Percentiles rank a stretch among this genome's conserved stretches.
These are phyloP conservation scores for Leishmania aethiopica DNA, from an alignment of 208 protist genomes.

Conservation along the genomic window DNA sequence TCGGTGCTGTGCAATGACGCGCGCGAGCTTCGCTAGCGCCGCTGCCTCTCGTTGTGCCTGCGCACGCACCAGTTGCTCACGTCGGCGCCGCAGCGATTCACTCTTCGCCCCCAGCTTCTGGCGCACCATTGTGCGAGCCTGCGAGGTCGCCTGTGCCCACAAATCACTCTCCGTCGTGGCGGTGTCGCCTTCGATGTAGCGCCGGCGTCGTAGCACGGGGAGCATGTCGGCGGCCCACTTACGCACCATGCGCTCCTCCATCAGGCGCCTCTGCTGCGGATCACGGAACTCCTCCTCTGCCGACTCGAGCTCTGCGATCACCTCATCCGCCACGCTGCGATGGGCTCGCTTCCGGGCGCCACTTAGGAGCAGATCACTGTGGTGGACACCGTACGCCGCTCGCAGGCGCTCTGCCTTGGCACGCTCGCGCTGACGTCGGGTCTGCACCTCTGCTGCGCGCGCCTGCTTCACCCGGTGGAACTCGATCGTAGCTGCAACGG, in stretches of 20 bases:
- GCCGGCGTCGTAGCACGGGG: constrained; percentile 61
- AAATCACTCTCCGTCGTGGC: constrained; percentile 42
- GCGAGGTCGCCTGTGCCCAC: constrained; percentile 52
- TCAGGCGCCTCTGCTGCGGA: constrained; percentile 27
- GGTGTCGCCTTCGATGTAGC: constrained; percentile 38
- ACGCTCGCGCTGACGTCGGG: constrained; percentile 22
- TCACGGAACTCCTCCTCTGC: constrained; percentile 25
- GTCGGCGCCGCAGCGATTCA: constrained; percentile 26
- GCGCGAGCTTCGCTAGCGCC: constrained; percentile 76
- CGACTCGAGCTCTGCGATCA: constrained; percentile 11
- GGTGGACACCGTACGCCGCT: background rate
- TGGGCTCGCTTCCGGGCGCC: constrained; percentile 16
- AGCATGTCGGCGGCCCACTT: constrained; percentile 57
- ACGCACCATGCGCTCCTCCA: constrained; percentile 64
- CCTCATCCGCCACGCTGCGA: constrained; percentile 5
- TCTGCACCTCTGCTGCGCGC: constrained; percentile 16
- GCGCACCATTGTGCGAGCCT: constrained; percentile 57
- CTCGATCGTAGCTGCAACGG: constrained; percentile 28
- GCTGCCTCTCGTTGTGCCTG: constrained; percentile 64
- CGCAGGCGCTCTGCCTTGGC: constrained; percentile 22
- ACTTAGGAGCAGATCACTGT: background rate
- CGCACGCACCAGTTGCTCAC: constrained; percentile 50
- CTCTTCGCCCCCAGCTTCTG: constrained; percentile 51
- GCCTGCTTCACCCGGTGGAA: constrained; percentile 17
- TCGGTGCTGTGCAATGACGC: constrained; percentile 61